phyloP scores from a whole-genome alignment of 2,329 filamentous ascomycete genomes.

The Polytolypa hystricis region DNA sequence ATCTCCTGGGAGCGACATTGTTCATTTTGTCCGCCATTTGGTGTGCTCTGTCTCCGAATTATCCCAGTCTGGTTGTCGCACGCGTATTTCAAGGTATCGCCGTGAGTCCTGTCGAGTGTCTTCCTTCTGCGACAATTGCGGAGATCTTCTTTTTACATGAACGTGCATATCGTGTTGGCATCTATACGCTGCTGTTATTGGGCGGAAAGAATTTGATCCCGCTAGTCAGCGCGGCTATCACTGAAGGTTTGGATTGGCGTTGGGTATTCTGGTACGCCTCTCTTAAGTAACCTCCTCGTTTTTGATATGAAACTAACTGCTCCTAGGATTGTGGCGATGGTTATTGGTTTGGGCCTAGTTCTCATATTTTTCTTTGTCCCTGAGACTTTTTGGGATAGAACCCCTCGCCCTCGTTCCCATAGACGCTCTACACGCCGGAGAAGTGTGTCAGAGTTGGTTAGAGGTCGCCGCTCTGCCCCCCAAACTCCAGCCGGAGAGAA shows the following conservation, averaged over 20 bases:
- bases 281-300: not conserved
- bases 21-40: conserved; percentile 69
- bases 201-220: conserved; percentile 88
- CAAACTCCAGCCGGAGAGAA: conserved; percentile 5
- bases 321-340: conserved; percentile 64
- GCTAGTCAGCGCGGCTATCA: conserved; percentile 74
- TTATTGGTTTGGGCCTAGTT: conserved; percentile 58
- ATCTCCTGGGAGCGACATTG: conserved; percentile 64
- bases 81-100: conserved; percentile 80
- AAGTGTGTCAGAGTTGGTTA: conserved; percentile 29
- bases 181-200: conserved; percentile 80
- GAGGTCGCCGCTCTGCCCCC: conserved; percentile 20
- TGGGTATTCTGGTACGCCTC: conserved; percentile 71
- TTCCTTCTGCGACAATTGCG: conserved; percentile 86
- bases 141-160: conserved; percentile 97
- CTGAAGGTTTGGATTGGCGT: conserved; percentile 67
- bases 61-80: conserved; percentile 66
- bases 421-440: conserved; percentile 27
- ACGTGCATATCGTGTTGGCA: conserved; percentile 80
- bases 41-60: conserved; percentile 76
- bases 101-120: conserved; percentile 80
- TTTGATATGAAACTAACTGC: not conserved
- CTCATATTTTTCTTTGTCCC: conserved; percentile 84
- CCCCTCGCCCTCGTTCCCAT: conserved; percentile 45
- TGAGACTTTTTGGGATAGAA: conserved; percentile 91